These are phyloP conservation scores for Cetraspora pellucida DNA, from an alignment of 192 early-diverging fungal species.

Conservation along the genomic window DNA sequence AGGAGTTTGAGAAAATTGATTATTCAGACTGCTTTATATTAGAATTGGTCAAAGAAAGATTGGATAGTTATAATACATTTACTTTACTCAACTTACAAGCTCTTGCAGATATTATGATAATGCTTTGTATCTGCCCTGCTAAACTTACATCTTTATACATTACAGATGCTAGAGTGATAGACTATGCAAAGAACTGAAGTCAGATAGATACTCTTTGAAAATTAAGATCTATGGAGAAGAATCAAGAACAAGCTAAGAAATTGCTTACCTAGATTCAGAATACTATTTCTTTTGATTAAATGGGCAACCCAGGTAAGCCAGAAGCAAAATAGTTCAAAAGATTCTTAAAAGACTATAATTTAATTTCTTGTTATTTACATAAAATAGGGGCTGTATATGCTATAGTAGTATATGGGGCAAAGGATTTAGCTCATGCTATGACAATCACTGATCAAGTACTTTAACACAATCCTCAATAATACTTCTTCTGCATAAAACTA, in stretches of 20 bases:
- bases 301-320: background rate
- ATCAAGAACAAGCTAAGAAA: conserved; percentile 11
- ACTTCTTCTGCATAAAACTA: conserved; percentile 11
- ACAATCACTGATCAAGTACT: conserved; percentile 8
- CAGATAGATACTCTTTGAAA: background rate
- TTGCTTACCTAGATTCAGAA: conserved; percentile 22
- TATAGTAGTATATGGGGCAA: conserved; percentile 13
- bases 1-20: background rate
- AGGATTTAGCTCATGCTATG: conserved; percentile 30
- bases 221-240: conserved; percentile 28
- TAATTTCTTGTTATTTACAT: conserved; percentile 16
- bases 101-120: conserved; percentile 27
- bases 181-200: background rate
- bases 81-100: background rate
- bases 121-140: conserved; percentile 27
- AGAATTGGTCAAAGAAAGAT: conserved; percentile 24
- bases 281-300: conserved; percentile 1
- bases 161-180: conserved; percentile 1
- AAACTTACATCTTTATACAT: conserved; percentile 17
- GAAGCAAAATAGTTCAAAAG: conserved; percentile 7
- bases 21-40: conserved; percentile 17
- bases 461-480: background rate
- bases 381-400: conserved; percentile 23
- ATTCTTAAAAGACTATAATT: conserved; percentile 28
- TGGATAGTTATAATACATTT: conserved; percentile 1